These are phyloP conservation scores for Sorghum bicolor DNA, from an alignment of 176 grass and related monocot genomes.

Conservation along the genomic window Sorghum_bicolor_NCBIv3 NC_012875.2:58281001-58281500, in stretches of 20 bases:
- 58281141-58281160: conserved; percentile 19
- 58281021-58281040: conserved; percentile 38
- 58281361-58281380: neutral
- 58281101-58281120: conserved; percentile 32
- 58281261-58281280: neutral
- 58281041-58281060: neutral
- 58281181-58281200: neutral
- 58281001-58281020: conserved; percentile 13
- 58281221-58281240: neutral
- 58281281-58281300: neutral
- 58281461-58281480: neutral
- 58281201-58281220: neutral
- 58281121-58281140: conserved; percentile 2
- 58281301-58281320: conserved; percentile 17
- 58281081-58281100: conserved; percentile 21
- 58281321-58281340: neutral
- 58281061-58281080: conserved; percentile 30
- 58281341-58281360: neutral
- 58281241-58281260: neutral
- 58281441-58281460: neutral
- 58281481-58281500: neutral
- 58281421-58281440: neutral
- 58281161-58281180: conserved; percentile 17
- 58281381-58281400: neutral
- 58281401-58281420: neutral